Conservation (phyloP, 352 stramenopile species). For the Poterioochromonas sp. region DNA sequence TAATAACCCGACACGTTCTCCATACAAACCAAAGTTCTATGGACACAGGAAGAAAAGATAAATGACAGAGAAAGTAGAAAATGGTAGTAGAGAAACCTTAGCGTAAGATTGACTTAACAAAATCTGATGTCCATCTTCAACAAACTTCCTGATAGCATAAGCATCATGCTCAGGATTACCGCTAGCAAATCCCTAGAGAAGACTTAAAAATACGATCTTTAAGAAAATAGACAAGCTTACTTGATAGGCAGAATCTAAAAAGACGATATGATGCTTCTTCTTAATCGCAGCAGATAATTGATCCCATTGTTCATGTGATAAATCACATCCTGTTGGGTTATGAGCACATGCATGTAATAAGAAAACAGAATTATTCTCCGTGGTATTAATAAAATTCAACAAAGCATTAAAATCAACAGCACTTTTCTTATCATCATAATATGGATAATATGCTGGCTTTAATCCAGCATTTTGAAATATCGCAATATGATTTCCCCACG, state of each 20-base stretch:
- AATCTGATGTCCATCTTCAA: constrained; percentile 93
- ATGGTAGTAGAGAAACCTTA: no score
- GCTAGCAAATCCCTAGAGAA: constrained; percentile 94
- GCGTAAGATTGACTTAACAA: constrained; percentile 94
- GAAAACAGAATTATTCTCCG: constrained; percentile 81
- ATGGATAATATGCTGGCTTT: constrained; percentile 65
- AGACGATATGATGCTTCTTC: constrained; percentile 85
- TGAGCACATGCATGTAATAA: constrained; percentile 97
- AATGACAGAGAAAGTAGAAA: no score
- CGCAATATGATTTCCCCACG: constrained; percentile 96
- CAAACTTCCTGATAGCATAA: constrained; percentile 89
- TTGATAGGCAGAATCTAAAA: constrained; percentile 99
- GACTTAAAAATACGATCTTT: no score
- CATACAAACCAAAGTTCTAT: constrained; percentile 99
- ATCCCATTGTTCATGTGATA: constrained; percentile 92
- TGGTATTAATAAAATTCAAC: constrained; percentile 83
- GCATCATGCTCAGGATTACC: constrained; percentile 90
- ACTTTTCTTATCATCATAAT: constrained; percentile 61
- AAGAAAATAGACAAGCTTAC: no score
- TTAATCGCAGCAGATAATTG: constrained; percentile 89
- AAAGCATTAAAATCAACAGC: constrained; percentile 59
- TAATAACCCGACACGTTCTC: constrained; percentile 90
- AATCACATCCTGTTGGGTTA: constrained; percentile 97
- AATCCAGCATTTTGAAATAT: constrained; percentile 71
- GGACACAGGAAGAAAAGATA: constrained; percentile 77